These are phyloP conservation scores for Mytilinidion resinicola DNA, from an alignment of 495 filamentous ascomycete species.

Conservation along the genomic window DNA sequence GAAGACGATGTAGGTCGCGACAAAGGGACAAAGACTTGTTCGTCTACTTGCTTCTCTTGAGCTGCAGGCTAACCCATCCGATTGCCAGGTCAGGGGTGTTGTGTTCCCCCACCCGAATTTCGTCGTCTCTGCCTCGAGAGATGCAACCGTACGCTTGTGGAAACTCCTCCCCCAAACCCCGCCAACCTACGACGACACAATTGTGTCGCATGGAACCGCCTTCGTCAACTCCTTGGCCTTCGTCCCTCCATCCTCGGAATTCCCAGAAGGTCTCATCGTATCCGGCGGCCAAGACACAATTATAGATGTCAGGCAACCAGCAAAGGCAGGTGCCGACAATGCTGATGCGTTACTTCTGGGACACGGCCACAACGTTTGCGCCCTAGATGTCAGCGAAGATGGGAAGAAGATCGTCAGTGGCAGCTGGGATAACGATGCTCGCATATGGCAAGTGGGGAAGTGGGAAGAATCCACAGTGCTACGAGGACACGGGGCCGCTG, in stretches of 20 bases:
- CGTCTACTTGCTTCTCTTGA: neutral
- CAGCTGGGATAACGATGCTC: conserved; percentile 87
- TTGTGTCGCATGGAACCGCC: conserved; percentile 65
- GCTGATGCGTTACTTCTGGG: conserved; percentile 82
- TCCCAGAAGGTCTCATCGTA: conserved; percentile 74
- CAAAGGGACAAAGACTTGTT: too few species aligned
- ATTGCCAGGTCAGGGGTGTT: conserved; percentile 75
- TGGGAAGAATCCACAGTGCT: conserved; percentile 53
- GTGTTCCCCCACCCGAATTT: conserved; percentile 66
- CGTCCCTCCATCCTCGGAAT: conserved; percentile 58
- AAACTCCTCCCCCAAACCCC: conserved; percentile 57
- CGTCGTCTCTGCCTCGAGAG: conserved; percentile 80
- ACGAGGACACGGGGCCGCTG: conserved; percentile 68
- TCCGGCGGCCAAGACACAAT: conserved; percentile 86
- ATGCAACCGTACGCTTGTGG: conserved; percentile 87
- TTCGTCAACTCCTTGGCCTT: conserved; percentile 85
- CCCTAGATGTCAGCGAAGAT: conserved; percentile 69
- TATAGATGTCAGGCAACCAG: conserved; percentile 78
- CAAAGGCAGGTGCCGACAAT: conserved; percentile 58
- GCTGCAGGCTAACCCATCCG: conserved; percentile 6
- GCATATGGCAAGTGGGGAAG: conserved; percentile 74
- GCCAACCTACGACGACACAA: conserved; percentile 66
- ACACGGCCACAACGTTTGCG: conserved; percentile 78
- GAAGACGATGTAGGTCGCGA: conserved; percentile 38
- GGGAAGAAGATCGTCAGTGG: conserved; percentile 75